A percentile compares a stretch with the other conserved stretches of the same genome.
These are phyloP conservation scores for Aspergillus phoenicis DNA, from an alignment of 2,329 filamentous ascomycete species.

Conservation along the genomic window DNA sequence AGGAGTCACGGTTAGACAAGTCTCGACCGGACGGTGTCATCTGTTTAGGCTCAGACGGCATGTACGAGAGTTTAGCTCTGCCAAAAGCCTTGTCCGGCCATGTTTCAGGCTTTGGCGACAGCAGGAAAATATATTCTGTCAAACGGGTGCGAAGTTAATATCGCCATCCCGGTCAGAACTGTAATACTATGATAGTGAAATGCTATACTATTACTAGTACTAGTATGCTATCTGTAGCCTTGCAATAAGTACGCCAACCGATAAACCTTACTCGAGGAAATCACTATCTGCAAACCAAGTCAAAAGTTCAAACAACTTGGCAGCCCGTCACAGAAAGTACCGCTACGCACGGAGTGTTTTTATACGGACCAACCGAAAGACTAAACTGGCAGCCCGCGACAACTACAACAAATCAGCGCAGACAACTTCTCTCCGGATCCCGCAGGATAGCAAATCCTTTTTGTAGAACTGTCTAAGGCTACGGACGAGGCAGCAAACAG, in stretches of 20 bases:
- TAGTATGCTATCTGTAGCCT: neutral
- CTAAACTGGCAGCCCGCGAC: neutral
- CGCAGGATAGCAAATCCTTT: neutral
- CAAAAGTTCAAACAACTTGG: neutral
- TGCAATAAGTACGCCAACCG: neutral
- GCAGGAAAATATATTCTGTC: neutral
- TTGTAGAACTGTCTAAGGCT: neutral
- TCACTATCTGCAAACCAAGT: neutral
- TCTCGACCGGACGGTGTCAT: neutral
- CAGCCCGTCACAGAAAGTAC: neutral
- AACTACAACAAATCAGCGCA: neutral
- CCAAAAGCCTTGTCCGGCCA: neutral
- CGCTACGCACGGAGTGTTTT: neutral
- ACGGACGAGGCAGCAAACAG: neutral
- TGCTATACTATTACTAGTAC: neutral
- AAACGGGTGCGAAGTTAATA: neutral
- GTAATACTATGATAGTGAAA: neutral
- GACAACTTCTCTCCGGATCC: neutral
- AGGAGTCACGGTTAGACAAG: too few species aligned
- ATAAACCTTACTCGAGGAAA: neutral
- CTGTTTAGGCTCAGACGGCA: neutral
- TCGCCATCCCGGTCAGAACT: neutral
- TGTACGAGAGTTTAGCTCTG: neutral
- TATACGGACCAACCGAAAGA: too few species aligned
- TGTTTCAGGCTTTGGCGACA: neutral